Base-by-base conservation (phyloP, 176 grass and related monocot species). In the Musa troglodytarum region DNA sequence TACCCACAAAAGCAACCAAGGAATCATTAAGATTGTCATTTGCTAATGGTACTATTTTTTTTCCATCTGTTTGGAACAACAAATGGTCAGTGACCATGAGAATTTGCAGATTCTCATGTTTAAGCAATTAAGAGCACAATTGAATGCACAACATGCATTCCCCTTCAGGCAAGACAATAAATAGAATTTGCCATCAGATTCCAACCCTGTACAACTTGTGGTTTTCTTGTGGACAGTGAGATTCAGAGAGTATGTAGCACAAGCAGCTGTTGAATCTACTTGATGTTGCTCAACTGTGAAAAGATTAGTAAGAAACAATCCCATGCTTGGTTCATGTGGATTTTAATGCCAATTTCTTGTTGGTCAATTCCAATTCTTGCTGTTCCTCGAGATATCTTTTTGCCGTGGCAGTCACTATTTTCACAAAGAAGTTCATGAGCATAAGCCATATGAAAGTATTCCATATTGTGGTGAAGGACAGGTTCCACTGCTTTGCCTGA, bases 371-470 rank as follows among this genome's bases (percentile, higher is more conserved):
- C 72, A 84, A 73, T 52, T 94, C 85, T 64, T 99, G 91, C 63
- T 83, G 86, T 63, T 83, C 87, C 74, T 87, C 92, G 22, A 94
- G 84, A 74, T 94, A 92, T 74, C 75, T 84, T 82, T 89, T 86
- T 71, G 96, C 91, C 49, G 91, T 94, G 11, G 91, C 87, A 76
- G 86, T 87, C 83, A 94, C 74, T 74, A 99, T 99, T 75, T 99
- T 92, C 75, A 78, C 78, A 49, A 92, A 81, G 86, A 99, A 95
- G 78, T 99, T 92, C 71, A 95, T 50, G 7, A 95, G 82, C 82
- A 92, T 84, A 9, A 99, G 74, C 84, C 90, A 94, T 65, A 99
- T 84, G 43, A 95, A 22, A 22, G 96, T 84, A 70, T 99, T 95
- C 96, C 88, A 99, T 68, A 99, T 72, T 69, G 82, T 81, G 11